Base-by-base conservation (phyloP, 2,329 filamentous ascomycete genomes). In the Microsporum ferrugineum region DNA sequence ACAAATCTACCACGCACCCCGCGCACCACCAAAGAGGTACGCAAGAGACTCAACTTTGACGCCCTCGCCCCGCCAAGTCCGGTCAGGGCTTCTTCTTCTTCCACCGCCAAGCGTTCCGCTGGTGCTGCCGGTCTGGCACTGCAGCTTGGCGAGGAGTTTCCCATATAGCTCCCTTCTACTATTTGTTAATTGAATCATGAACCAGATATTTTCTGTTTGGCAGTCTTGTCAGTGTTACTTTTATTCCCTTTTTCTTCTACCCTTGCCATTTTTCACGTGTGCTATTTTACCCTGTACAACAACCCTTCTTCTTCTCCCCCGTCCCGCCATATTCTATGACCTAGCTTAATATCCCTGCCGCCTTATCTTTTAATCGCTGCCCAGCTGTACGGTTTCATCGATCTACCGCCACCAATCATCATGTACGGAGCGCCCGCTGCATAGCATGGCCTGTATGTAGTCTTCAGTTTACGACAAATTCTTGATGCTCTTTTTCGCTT, bases 11-110 rank as follows among this genome's bases (percentile, higher is more conserved):
- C 68, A 33, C 89, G 88, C 72, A 95, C 91, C 0, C 91, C 90
- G 8, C 75, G 84, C 8, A 80, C 83, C 33, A 78, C 78, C 61
- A 89, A 84, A 66, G 83, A 88, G 55, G 82, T 88, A n/a, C 79
- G 89, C 68, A 83, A 88, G 70, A 81, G 86, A 64, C 79, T 96
- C 62, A 95, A 91, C 60, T 95, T 95, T 74, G 91, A 95, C 70
- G 84, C 85, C 60, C 79, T 88, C n/a, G 73, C 81, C 60, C 82
- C 83, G 38, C 83, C 83, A 0, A 77, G 75, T 51, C 72, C 73
- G 39, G 77, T 78, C 29, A 80, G 75, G 17, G 39, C 39, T 43
- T 12, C 7, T 41, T n/a, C 38, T 43, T 4, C 53, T 23, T 14
- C 31, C 10, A 14, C 55, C 29, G 29, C 34, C 36, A 23, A 38